These are phyloP conservation scores for Magnolia changhungtana DNA, from an alignment of 164 flowering plant species.

Conservation along the genomic window DNA sequence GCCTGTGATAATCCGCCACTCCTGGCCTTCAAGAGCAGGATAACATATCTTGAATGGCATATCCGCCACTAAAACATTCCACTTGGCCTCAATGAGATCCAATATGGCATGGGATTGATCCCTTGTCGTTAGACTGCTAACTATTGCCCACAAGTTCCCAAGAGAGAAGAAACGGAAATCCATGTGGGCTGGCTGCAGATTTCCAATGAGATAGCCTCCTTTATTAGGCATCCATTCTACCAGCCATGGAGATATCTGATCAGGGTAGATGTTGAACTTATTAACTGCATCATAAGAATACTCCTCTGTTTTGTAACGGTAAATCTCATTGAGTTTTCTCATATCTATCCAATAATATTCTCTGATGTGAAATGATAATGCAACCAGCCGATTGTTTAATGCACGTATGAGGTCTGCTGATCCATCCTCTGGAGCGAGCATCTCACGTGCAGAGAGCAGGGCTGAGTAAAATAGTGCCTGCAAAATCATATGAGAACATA, in stretches of 20 bases:
- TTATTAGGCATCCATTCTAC: constrained; percentile 80
- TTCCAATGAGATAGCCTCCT: constrained; percentile 91
- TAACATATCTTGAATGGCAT: constrained; percentile 92
- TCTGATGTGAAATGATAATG: constrained; percentile 81
- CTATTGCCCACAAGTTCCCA: constrained; percentile 85
- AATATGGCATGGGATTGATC: constrained; percentile 84
- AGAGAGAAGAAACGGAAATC: constrained; percentile 92
- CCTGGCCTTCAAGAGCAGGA: constrained; percentile 84
- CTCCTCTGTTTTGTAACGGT: constrained; percentile 90
- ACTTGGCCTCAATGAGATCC: constrained; percentile 81
- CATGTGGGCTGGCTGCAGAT: constrained; percentile 93
- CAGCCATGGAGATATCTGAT: constrained; percentile 85
- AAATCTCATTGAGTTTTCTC: constrained; percentile 77
- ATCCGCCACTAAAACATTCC: constrained; percentile 72
- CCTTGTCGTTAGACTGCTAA: constrained; percentile 66
- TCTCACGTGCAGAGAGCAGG: constrained; percentile 78
- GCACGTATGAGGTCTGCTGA: constrained; percentile 74
- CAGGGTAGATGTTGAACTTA: constrained; percentile 92
- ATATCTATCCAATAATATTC: constrained; percentile 90
- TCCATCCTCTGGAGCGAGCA: constrained; percentile 80
- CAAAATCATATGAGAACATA: neutral
- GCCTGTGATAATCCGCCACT: constrained; percentile 87
- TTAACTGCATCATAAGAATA: constrained; percentile 92
- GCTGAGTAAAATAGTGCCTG: constrained; percentile 93
- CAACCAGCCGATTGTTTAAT: constrained; percentile 71